These are phyloP conservation scores for Fusarium nygamai DNA, from an alignment of 2,329 filamentous ascomycete species.

Conservation along the genomic window DNA sequence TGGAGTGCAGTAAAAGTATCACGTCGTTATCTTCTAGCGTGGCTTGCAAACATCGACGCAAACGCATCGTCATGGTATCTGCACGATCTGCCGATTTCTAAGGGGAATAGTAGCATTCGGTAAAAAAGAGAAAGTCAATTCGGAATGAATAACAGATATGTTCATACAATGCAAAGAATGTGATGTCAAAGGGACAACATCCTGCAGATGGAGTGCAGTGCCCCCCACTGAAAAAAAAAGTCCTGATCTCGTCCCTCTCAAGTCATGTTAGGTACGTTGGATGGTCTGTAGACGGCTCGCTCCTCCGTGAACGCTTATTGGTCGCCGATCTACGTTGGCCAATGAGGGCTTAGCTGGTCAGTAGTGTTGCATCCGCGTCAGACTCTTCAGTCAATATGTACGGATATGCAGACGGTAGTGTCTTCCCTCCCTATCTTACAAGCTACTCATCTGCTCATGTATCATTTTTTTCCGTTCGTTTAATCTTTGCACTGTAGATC, in stretches of 20 bases:
- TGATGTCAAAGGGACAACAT: background rate
- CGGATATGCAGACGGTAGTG: background rate
- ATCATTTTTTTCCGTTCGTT: background rate
- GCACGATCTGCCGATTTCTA: background rate
- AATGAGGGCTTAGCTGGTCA: background rate
- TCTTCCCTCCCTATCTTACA: no score
- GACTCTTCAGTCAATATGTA: background rate
- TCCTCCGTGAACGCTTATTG: background rate
- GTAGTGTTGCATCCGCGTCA: background rate
- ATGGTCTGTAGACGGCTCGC: background rate
- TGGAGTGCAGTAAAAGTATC: background rate
- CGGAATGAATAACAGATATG: background rate
- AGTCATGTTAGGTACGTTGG: background rate
- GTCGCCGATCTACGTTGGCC: rapidly evolving
- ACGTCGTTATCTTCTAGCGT: rapidly evolving
- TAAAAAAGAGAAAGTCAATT: background rate
- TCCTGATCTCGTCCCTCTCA: no score
- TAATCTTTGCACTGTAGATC: no score
- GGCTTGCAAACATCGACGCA: background rate
- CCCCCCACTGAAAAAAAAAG: background rate
- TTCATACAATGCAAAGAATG: background rate
- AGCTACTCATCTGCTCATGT: background rate
- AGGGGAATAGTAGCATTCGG: background rate
- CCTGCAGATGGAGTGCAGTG: background rate
- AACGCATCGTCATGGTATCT: background rate